phyloP scores from a whole-genome alignment of 495 filamentous ascomycete genomes.

The Podospora pseudoanserina region DNA sequence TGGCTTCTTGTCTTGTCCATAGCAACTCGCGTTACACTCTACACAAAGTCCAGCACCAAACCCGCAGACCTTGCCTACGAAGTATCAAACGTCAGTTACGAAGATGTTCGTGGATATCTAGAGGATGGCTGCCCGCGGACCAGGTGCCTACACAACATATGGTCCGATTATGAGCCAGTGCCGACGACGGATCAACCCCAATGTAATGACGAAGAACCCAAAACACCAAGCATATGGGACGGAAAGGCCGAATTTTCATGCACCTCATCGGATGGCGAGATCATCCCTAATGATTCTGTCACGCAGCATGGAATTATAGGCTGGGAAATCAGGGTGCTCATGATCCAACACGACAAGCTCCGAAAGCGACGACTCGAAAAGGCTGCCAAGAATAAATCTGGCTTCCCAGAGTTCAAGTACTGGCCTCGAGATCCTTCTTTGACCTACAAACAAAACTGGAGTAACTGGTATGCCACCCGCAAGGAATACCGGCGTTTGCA shows the following conservation, averaged over 20 bases:
- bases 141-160: slow-evolving; percentile 4
- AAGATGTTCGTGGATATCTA: neutral
- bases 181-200: neutral
- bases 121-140: neutral
- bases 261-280: neutral
- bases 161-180: neutral
- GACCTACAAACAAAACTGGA: neutral
- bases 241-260: neutral
- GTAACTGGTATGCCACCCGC: neutral
- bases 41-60: neutral
- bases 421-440: neutral
- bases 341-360: neutral
- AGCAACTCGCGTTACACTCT: neutral
- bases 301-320: neutral
- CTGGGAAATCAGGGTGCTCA: neutral
- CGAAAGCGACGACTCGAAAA: neutral
- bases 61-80: neutral
- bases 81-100: neutral
- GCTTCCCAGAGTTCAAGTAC: neutral
- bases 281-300: neutral
- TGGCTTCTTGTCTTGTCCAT: neutral
- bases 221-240: neutral
- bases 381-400: neutral
- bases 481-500: neutral
- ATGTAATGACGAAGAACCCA: neutral